Base-by-base conservation (phyloP, 805 yeast species). In the Crinitomyces ghanaensis region DNA sequence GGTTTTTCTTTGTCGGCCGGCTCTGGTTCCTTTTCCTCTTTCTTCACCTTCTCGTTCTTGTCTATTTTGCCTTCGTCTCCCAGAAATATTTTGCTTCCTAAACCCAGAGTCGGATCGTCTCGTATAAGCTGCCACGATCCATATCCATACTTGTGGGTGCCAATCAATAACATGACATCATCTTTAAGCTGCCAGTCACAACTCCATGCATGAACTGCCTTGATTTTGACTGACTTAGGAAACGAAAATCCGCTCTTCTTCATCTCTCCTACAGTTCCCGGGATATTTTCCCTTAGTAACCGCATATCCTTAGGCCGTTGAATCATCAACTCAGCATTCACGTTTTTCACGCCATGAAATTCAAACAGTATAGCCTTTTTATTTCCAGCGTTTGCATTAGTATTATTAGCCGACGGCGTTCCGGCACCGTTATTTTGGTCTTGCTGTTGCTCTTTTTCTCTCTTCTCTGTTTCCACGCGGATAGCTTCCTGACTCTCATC, bases 121-220 rank as follows among this genome's bases (percentile, higher is more conserved):
- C 98, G 68, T 29, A 91, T 86, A 50, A 81, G 86, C 2, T 69
- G 54, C 98, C 98, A 91, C 1, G 95, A 77, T 12, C 97, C 97
- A 55, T 84, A 86, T 0, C 99, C 99, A 57, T 86, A 86, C 57
- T 83, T 85, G 50, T 71, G 69, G 15, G 88, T 80, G 42, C 99
- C 99, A 22, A 81, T 72, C 40, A 91, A 56, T 34, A 91, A 65
- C 74, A 75, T 80, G 33, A 85, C 80, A 54, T 91, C 99, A 51
- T 91, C 94, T 20, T 66, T 72, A 9, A 67, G 64, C 2, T 65
- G 64, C 99, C 99, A 91, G 19, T 73, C 74, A 47, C 94, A 82
- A 33, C 72, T 70, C 99, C 99, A 91, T 28, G 81, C 88, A 49
- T 74, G 75, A 6, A 85, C 97, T 16, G 77, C 74, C 57, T 86